Evolutionary conservation across 164 flowering plant genomes (phyloP).

Genomic region (Stephania japonica): DNA sequence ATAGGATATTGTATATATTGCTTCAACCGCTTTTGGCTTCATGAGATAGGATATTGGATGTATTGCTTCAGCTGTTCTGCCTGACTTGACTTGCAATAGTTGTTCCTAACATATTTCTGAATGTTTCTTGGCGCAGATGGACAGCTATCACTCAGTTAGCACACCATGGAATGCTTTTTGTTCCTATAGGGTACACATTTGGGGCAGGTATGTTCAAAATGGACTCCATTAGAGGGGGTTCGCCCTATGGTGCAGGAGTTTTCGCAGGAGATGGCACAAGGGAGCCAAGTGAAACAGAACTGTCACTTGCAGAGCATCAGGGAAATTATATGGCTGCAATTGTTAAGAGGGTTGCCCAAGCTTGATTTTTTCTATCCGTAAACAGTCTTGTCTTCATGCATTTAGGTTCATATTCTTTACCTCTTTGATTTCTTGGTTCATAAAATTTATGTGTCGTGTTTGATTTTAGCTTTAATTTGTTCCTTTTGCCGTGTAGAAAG

Average conservation of each 20-base stretch:
- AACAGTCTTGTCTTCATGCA: background rate
- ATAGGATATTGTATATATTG: background rate
- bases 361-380: slow-evolving; percentile 10
- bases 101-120: background rate
- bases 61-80: background rate
- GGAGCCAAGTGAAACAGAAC: slow-evolving; percentile 51
- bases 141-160: slow-evolving; percentile 65
- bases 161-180: slow-evolving; percentile 73
- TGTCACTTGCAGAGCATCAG: slow-evolving; percentile 68
- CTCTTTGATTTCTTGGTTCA: background rate
- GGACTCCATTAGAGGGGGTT: slow-evolving; percentile 62
- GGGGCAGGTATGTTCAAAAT: slow-evolving; percentile 69
- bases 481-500: background rate
- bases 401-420: background rate
- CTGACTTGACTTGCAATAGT: background rate
- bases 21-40: background rate
- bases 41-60: background rate
- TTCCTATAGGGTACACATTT: slow-evolving; percentile 76
- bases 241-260: slow-evolving; percentile 74
- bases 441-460: background rate
- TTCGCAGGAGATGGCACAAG: slow-evolving; percentile 64
- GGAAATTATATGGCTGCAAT: slow-evolving; percentile 66
- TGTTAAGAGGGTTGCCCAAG: slow-evolving; percentile 39
- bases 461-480: background rate
- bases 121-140: slow-evolving; percentile 39